Evolutionary conservation across 768 basidiomycete species (phyloP).

Genomic region (Lentinula sp.): DNA sequence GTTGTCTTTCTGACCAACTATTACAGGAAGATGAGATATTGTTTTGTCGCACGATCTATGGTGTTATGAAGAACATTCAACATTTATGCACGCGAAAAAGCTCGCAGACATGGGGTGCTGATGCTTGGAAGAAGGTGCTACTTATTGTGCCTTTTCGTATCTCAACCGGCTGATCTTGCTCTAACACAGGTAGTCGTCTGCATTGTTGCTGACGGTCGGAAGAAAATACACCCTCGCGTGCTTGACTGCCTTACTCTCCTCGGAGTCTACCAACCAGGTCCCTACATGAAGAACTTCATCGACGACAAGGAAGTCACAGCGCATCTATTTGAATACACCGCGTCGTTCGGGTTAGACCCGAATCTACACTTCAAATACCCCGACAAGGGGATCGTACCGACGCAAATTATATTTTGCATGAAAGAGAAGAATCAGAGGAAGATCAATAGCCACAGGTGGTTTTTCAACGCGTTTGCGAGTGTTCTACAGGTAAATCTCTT

Average conservation of each 20-base stretch:
- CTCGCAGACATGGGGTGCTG: slow-evolving; percentile 92
- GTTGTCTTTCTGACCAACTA: slow-evolving; percentile 3
- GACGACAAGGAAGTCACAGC: slow-evolving; percentile 65
- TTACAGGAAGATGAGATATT: slow-evolving; percentile 79
- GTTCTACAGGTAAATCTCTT: slow-evolving; percentile 60
- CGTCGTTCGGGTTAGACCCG: slow-evolving; percentile 73
- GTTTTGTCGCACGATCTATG: slow-evolving; percentile 90
- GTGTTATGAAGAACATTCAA: slow-evolving; percentile 86
- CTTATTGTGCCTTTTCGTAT: not conserved
- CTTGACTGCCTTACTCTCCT: slow-evolving; percentile 87
- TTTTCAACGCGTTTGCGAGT: slow-evolving; percentile 89
- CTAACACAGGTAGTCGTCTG: slow-evolving; percentile 74
- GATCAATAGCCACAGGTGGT: slow-evolving; percentile 96
- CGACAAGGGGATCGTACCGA: slow-evolving; percentile 90
- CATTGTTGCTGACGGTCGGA: slow-evolving; percentile 85
- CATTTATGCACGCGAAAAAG: slow-evolving; percentile 81
- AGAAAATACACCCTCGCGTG: slow-evolving; percentile 76
- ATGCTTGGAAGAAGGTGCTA: slow-evolving; percentile 90
- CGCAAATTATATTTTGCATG: slow-evolving; percentile 88
- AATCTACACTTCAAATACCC: slow-evolving; percentile 82
- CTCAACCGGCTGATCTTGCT: not conserved
- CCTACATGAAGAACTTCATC: slow-evolving; percentile 56
- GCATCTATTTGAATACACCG: slow-evolving; percentile 80
- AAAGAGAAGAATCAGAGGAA: slow-evolving; percentile 96
- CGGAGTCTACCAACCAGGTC: slow-evolving; percentile 75